phyloP scores from a whole-genome alignment of 768 basidiomycete genomes.

The Panaeolus papilionaceus region DNA sequence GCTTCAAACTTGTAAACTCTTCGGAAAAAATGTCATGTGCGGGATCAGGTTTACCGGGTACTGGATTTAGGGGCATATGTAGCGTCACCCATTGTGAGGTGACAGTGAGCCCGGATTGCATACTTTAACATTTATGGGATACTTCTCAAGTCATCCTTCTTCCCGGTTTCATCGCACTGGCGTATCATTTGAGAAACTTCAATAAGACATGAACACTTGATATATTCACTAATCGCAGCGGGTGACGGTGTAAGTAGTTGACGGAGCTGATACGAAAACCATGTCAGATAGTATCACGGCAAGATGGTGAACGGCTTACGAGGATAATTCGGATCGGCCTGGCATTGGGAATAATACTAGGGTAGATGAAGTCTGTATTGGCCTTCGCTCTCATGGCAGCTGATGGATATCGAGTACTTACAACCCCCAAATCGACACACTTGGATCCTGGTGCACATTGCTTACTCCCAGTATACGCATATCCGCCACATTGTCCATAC shows the following conservation, averaged over 20 bases:
- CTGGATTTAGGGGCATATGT: too few relatives aligned
- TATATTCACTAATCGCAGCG: not conserved
- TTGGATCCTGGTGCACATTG: not conserved
- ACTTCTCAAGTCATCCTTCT: too few relatives aligned
- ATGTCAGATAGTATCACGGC: not conserved
- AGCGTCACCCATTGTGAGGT: too few relatives aligned
- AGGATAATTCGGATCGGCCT: not conserved
- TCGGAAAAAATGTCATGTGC: not conserved
- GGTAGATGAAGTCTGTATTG: not conserved
- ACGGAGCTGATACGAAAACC: not conserved
- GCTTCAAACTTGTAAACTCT: too few relatives aligned
- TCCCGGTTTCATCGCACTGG: too few relatives aligned
- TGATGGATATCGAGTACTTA: not conserved
- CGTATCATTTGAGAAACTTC: too few relatives aligned
- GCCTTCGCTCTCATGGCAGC: not conserved
- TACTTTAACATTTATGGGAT: too few relatives aligned
- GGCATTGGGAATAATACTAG: conserved; percentile 7
- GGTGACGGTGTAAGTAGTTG: not conserved
- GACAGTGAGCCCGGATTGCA: too few relatives aligned
- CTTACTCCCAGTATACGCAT: not conserved
- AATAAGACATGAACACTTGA: not conserved
- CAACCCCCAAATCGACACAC: not conserved
- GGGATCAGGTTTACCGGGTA: too few relatives aligned
- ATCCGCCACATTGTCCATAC: not conserved
- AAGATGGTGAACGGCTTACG: not conserved